These are phyloP conservation scores for Ramicandelaber brevisporus DNA, from an alignment of 192 early-diverging fungal genomes.

Conservation along the genomic window DNA sequence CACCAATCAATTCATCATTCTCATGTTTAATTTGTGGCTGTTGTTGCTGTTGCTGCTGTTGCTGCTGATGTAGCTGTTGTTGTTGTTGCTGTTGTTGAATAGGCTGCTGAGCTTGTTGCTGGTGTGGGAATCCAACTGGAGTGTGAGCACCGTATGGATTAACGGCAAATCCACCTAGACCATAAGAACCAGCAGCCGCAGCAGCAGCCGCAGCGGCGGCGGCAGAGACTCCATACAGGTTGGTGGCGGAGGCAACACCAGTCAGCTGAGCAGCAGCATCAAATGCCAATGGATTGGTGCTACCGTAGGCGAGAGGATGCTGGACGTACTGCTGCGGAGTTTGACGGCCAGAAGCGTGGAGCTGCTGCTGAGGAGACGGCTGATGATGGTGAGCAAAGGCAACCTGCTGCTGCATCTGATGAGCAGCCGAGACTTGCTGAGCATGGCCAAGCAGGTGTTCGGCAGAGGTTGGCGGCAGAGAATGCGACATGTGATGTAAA, in stretches of 20 bases:
- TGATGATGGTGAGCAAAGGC: too few relatives aligned
- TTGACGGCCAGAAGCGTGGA: too few relatives aligned
- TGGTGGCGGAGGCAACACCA: constrained; percentile 1
- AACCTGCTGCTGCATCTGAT: too few relatives aligned
- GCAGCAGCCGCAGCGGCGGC: constrained; percentile 2
- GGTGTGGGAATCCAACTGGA: background rate
- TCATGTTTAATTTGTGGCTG: constrained; percentile 1
- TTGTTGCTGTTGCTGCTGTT: background rate
- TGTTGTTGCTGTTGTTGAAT: constrained; percentile 2
- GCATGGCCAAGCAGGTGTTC: too few relatives aligned
- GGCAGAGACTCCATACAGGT: background rate
- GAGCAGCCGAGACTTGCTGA: too few relatives aligned
- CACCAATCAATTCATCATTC: constrained; percentile 2
- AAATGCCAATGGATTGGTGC: too few relatives aligned
- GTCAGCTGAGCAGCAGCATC: too few relatives aligned
- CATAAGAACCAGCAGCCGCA: constrained; percentile 1
- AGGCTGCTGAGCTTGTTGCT: background rate
- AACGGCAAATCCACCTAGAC: constrained; percentile 1
- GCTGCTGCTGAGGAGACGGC: too few relatives aligned
- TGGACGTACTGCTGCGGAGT: too few relatives aligned
- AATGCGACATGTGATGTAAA: too few relatives aligned
- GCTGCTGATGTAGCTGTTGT: background rate
- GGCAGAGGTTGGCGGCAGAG: too few relatives aligned
- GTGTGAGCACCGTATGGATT: constrained; percentile 3
- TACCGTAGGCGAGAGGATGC: too few relatives aligned